phyloP scores from a whole-genome alignment of 192 early-diverging fungal species.

The Backusella morwellensis region DNA sequence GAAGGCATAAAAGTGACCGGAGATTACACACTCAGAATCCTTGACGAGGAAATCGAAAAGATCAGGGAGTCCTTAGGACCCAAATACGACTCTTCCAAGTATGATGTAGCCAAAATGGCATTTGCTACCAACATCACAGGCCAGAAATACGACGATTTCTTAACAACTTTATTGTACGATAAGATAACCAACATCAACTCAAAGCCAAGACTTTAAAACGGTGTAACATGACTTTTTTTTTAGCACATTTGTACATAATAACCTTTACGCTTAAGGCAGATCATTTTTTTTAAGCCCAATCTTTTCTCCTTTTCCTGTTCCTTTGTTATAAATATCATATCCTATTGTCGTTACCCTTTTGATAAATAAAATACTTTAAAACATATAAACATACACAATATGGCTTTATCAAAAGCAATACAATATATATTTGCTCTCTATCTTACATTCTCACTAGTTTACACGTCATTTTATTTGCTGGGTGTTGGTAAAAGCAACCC shows the following conservation, averaged over 20 bases:
- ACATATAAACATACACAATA: background rate
- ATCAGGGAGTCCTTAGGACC: slow-evolving; percentile 59
- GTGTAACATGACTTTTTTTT: background rate
- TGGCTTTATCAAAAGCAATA: slow-evolving; percentile 1
- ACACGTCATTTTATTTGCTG: slow-evolving; percentile 24
- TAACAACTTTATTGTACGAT: slow-evolving; percentile 91
- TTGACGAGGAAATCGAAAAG: slow-evolving; percentile 80
- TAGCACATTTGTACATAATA: background rate
- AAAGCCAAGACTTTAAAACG: slow-evolving; percentile 29
- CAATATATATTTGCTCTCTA: slow-evolving; percentile 28
- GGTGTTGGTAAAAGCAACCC: background rate
- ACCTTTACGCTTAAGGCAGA: background rate
- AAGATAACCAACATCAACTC: slow-evolving; percentile 57
- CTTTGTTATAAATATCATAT: background rate
- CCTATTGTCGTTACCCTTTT: background rate
- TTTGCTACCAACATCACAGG: slow-evolving; percentile 79
- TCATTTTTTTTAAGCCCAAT: background rate
- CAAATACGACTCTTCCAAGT: slow-evolving; percentile 67
- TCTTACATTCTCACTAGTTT: slow-evolving; percentile 21
- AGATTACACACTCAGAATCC: slow-evolving; percentile 65
- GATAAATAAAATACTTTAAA: background rate
- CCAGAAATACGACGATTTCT: slow-evolving; percentile 84
- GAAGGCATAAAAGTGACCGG: slow-evolving; percentile 81
- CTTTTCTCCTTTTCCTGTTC: background rate
- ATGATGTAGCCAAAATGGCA: slow-evolving; percentile 61